phyloP scores from a whole-genome alignment of 306 rosid genomes.

The Vigna mungo region DNA sequence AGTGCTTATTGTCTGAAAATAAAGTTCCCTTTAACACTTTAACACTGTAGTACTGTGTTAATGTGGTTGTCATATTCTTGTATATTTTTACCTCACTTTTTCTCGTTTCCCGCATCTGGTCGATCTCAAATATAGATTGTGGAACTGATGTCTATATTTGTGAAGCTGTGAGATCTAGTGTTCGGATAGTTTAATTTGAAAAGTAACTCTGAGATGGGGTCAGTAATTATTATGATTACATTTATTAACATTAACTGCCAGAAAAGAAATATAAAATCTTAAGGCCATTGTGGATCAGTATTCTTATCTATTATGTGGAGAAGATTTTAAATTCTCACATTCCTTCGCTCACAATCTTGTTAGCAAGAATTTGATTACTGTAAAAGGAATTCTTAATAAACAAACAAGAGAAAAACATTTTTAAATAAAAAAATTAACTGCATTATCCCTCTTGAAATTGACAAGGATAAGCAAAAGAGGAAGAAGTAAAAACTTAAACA shows the following conservation, averaged over 20 bases:
- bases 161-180: slow-evolving; percentile 22
- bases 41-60: not conserved
- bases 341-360: slow-evolving; percentile 40
- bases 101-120: slow-evolving; percentile 26
- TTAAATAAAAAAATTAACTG: not conserved
- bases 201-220: slow-evolving; percentile 18
- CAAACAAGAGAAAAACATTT: slow-evolving; percentile 21
- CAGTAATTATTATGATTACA: slow-evolving; percentile 25
- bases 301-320: slow-evolving; percentile 28
- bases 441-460: slow-evolving; percentile 48
- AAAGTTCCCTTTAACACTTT: slow-evolving; percentile 34
- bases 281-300: slow-evolving; percentile 18
- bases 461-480: slow-evolving; percentile 41
- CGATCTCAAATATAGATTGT: slow-evolving; percentile 23
- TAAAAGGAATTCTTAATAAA: slow-evolving; percentile 45
- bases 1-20: slow-evolving; percentile 18
- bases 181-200: slow-evolving; percentile 27
- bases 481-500: slow-evolving; percentile 47
- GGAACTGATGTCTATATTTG: slow-evolving; percentile 9
- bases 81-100: not conserved
- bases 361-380: slow-evolving; percentile 38
- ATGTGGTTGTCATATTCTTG: not conserved
- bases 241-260: slow-evolving; percentile 13
- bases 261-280: slow-evolving; percentile 15
- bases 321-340: slow-evolving; percentile 28